Evolutionary conservation across 352 stramenopile genomes (phyloP), one percentile per base, ranked within the genome.

Genomic region (Phytophthora hibernalis): DNA sequence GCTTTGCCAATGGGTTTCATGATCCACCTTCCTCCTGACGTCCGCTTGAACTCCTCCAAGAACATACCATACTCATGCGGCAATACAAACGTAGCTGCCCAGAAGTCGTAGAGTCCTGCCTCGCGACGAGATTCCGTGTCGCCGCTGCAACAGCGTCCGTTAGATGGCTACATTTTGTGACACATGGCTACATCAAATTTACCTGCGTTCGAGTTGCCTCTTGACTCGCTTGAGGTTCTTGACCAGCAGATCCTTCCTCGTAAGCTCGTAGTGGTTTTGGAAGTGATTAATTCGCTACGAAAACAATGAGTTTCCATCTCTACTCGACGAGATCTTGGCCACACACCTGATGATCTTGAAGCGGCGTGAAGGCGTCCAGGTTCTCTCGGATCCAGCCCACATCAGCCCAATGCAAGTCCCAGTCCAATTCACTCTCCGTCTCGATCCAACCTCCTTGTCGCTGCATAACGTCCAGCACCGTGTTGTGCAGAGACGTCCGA

Each of bases 171-270:
- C 49, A 62, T 53, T 50, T 24, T 31, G 21, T 53, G 54, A 49
- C 35, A 52, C 24, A 68, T 71, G 22, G 35, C 44, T 61, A 35
- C 18, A 40, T 37, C 40, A 47, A 13, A 13, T 35, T 21, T 21
- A 79, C 65, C 78, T 92, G 26, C 87, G 79, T 64, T 96, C 75
- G 5, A 97, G 77, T 63, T 95, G 82, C 50, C 82, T 78, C 65
- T 93, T 93, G 64, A 91, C 91, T 45, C 91, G 82, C 76, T 98
- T 97, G 50, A 98, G 75, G 65, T 98, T 98, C 72, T 98, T 96
- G 18, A 95, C 80, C 16, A 96, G 63, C 33, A 96, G 56, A 50
- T 97, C 89, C 58, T 98, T 98, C 16, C 92, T 75, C 22, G 89
- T 97, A 57, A 98, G 85, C 67, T 98, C 93, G 57, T 97, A 97